phyloP scores from a whole-genome alignment of 495 filamentous ascomycete species.

The Pseudevernia furfuracea region DNA sequence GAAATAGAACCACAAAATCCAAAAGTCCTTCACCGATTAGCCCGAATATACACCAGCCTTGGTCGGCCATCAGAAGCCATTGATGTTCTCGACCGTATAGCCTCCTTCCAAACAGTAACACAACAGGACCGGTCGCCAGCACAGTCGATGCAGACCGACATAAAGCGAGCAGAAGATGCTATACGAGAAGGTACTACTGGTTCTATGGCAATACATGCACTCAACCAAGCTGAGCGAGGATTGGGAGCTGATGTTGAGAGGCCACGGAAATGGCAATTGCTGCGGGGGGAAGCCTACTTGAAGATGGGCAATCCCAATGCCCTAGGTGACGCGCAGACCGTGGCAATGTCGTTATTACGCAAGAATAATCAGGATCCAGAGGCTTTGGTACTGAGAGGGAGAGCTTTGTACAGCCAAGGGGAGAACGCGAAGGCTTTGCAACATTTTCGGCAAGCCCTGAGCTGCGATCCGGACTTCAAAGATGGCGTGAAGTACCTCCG shows the following conservation, averaged over 20 bases:
- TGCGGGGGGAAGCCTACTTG: slow-evolving; percentile 89
- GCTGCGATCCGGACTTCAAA: slow-evolving; percentile 86
- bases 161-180: slow-evolving; percentile 71
- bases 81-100: slow-evolving; percentile 63
- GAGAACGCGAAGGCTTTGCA: slow-evolving; percentile 94
- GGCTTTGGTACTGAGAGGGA: slow-evolving; percentile 80
- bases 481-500: slow-evolving; percentile 74
- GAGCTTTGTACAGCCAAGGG: slow-evolving; percentile 79
- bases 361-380: slow-evolving; percentile 88
- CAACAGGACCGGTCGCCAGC: slow-evolving; percentile 74
- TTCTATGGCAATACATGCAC: slow-evolving; percentile 84
- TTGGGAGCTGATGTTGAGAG: slow-evolving; percentile 64
- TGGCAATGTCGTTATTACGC: slow-evolving; percentile 78
- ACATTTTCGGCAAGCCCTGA: slow-evolving; percentile 81
- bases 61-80: slow-evolving; percentile 82
- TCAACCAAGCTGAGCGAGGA: slow-evolving; percentile 77
- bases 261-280: slow-evolving; percentile 86
- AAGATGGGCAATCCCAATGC: slow-evolving; percentile 88
- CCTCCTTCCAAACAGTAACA: slow-evolving; percentile 51
- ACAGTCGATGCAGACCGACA: slow-evolving; percentile 72
- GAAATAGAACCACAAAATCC: slow-evolving; percentile 73
- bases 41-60: slow-evolving; percentile 77
- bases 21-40: slow-evolving; percentile 82
- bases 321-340: slow-evolving; percentile 81
- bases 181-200: slow-evolving; percentile 63